A percentile compares a stretch with the other conserved stretches of the same genome.
Evolutionary conservation across 2,329 filamentous ascomycete genomes (phyloP).

Genomic region (Gremmenia infestans): DNA sequence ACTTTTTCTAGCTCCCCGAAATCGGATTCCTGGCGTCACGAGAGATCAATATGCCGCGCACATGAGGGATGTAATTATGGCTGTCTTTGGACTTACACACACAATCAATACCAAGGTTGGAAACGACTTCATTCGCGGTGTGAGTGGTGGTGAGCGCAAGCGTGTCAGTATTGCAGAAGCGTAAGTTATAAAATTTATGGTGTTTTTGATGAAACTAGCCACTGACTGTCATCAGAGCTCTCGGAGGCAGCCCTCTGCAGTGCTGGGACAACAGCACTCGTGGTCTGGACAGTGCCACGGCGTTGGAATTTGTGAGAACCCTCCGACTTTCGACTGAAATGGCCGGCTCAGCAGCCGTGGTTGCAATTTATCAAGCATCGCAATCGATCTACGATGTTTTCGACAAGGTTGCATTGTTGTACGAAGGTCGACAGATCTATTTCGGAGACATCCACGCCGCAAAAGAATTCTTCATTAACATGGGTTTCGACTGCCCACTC

Average conservation of each 20-base stretch:
- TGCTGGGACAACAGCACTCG: slow-evolving; percentile 73
- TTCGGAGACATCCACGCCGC: slow-evolving; percentile 57
- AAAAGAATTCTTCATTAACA: slow-evolving; percentile 63
- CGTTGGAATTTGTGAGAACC: slow-evolving; percentile 65
- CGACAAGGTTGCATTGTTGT: slow-evolving; percentile 73
- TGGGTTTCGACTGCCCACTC: slow-evolving; percentile 68
- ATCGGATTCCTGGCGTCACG: slow-evolving; percentile 57
- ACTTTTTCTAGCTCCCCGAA: slow-evolving; percentile 49
- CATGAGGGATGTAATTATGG: slow-evolving; percentile 54
- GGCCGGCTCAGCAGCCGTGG: slow-evolving; percentile 53
- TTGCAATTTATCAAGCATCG: slow-evolving; percentile 69
- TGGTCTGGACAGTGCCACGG: slow-evolving; percentile 69
- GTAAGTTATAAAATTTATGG: slow-evolving; percentile 32
- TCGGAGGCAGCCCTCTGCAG: slow-evolving; percentile 52
- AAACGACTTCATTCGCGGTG: slow-evolving; percentile 67
- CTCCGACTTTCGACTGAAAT: slow-evolving; percentile 62
- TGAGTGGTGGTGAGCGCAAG: slow-evolving; percentile 69
- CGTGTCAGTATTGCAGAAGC: slow-evolving; percentile 80
- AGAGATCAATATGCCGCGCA: slow-evolving; percentile 50
- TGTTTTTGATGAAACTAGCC: background rate
- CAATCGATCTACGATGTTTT: slow-evolving; percentile 65
- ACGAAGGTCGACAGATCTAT: slow-evolving; percentile 74
- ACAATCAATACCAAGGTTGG: slow-evolving; percentile 70
- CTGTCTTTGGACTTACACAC: slow-evolving; percentile 68
- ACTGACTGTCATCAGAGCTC: slow-evolving; percentile 20